Evolutionary conservation across 371 early-diverging fungal genomes (phyloP).

Genomic region (Capniomyces stellatus): DNA sequence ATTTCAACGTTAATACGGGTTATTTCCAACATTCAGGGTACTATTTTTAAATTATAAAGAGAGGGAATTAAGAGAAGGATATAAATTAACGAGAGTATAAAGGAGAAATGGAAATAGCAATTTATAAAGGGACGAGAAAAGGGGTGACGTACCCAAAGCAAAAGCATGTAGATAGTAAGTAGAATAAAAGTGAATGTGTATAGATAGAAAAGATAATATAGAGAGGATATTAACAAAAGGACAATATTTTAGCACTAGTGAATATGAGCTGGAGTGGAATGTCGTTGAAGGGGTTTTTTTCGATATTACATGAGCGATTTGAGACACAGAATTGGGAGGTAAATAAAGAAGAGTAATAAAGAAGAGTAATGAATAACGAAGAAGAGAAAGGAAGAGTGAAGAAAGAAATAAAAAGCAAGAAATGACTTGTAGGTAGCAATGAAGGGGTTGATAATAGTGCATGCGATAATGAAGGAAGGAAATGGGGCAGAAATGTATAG

Average conservation of each 20-base stretch:
- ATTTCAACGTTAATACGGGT: too few species aligned
- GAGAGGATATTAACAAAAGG: too few species aligned
- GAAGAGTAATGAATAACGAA: too few species aligned
- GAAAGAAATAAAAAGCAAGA: too few species aligned
- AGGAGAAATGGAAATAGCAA: conserved; percentile 68
- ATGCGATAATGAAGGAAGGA: conserved; percentile 67
- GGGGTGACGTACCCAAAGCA: conserved; percentile 60
- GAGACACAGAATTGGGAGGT: conserved; percentile 67
- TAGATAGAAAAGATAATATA: too few species aligned
- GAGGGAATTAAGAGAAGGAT: too few species aligned
- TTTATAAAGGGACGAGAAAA: conserved; percentile 56
- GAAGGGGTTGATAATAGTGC: conserved; percentile 70
- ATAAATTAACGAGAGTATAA: too few species aligned
- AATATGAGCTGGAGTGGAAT: conserved; percentile 19
- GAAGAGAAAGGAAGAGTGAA: too few species aligned
- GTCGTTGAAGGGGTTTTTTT: conserved; percentile 40
- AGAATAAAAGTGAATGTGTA: too few species aligned
- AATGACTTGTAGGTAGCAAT: conserved; percentile 68
- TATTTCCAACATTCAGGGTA: too few species aligned
- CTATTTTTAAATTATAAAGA: too few species aligned
- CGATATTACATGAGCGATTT: conserved; percentile 33
- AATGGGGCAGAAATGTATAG: conserved; percentile 47
- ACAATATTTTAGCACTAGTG: conserved; percentile 22
- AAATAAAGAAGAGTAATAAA: too few species aligned
- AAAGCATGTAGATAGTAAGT: conserved; percentile 70